These are phyloP conservation scores for Gastrolobium bilobum DNA, from an alignment of 306 rosid genomes.

Conservation along the genomic window DNA sequence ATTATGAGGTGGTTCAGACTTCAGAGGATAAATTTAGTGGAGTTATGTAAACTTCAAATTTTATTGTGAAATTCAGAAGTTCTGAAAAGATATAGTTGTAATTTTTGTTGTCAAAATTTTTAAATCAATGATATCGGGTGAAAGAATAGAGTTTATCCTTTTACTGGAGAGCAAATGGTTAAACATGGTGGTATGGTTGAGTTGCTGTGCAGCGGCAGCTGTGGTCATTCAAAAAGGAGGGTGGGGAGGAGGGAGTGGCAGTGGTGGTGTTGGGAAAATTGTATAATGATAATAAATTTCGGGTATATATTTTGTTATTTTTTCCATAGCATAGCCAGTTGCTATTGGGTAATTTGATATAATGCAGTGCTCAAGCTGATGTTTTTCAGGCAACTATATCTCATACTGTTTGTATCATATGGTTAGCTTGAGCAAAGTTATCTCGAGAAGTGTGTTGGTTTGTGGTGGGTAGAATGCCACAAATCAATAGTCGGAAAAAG, in stretches of 20 bases:
- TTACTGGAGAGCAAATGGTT: not conserved
- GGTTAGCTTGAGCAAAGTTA: slow-evolving; percentile 19
- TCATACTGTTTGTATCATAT: slow-evolving; percentile 3
- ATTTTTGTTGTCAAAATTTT: not conserved
- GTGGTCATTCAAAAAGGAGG: not conserved
- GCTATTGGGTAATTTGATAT: not conserved
- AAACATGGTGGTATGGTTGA: not conserved
- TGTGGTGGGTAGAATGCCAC: slow-evolving; percentile 4
- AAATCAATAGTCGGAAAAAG: not conserved
- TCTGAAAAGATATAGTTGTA: slow-evolving; percentile 11
- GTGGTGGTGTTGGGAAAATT: not conserved
- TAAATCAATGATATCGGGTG: slow-evolving; percentile 8
- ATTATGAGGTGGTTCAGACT: slow-evolving; percentile 22
- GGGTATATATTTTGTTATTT: not conserved
- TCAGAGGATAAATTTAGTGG: slow-evolving; percentile 25
- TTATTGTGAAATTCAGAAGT: not conserved
- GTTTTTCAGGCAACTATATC: slow-evolving; percentile 15
- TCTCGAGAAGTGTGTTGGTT: slow-evolving; percentile 13
- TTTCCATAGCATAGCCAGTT: slow-evolving; percentile 16
- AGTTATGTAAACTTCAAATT: not conserved
- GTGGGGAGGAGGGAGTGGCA: not conserved
- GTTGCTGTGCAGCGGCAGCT: slow-evolving; percentile 17
- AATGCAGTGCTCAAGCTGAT: not conserved
- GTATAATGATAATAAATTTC: not conserved
- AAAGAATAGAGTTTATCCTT: not conserved